Evolutionary conservation across 768 basidiomycete genomes (phyloP), one percentile per base, ranked within the genome.

Genomic region (Grammothele lineata): DNA sequence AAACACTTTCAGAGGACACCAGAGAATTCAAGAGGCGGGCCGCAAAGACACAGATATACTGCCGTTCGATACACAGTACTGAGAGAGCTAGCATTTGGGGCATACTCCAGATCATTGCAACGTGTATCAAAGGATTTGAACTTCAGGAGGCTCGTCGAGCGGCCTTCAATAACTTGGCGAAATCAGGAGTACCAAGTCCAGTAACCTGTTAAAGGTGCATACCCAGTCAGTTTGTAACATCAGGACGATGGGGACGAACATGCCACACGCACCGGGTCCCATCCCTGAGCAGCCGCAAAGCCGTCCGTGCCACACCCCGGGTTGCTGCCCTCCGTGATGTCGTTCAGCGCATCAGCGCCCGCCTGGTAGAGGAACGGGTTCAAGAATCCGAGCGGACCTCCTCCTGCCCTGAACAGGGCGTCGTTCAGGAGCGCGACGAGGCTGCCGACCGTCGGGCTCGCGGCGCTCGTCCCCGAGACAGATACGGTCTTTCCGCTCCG

Each of bases 131-230:
- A n/a, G n/a, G n/a, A n/a, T n/a, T n/a, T n/a, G n/a, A n/a, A n/a
- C n/a, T n/a, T n/a, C n/a, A n/a, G n/a, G n/a, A n/a, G n/a, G n/a
- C n/a, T n/a, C n/a, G n/a, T n/a, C n/a, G n/a, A n/a, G n/a, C n/a
- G n/a, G n/a, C n/a, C n/a, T n/a, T n/a, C n/a, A 32, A 19, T 17
- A 43, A 30, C n/a, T 35, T 43, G 11, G 66, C 54, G 60, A 81
- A 84, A 55, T 83, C 71, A 12, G 81, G 81, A 3, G 80, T 81
- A 1, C 81, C 81, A 15, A 80, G 63, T 10, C 80, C 80, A 34
- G 80, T 83, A 38, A 81, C 71, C 75, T 77, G 49, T 7, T 37
- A 19, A 37, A 39, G 18, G 15, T 32, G 15, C 30, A 32, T 32
- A 32, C 15, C 30, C n/a, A 7, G 27, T 30, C 8, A 43, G 2